Conservation (phyloP, 176 grass and related monocot genomes). For the Ensete glaucum region DNA sequence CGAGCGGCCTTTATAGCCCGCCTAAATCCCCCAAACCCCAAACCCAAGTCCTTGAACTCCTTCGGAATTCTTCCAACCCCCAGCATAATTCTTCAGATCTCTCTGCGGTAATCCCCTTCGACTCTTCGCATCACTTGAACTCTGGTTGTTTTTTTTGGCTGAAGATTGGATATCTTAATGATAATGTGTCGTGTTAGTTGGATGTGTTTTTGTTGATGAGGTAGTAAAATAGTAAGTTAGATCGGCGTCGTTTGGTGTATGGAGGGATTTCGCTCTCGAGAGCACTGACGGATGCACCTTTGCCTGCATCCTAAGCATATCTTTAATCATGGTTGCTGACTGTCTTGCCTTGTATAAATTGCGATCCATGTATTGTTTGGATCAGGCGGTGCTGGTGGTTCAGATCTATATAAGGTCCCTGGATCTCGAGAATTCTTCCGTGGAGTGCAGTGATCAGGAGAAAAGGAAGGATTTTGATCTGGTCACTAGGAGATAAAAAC, state of each 20-base stretch:
- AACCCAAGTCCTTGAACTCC: neutral
- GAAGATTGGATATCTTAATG: no score
- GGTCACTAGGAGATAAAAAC: neutral
- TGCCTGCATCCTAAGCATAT: neutral
- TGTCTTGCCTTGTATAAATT: neutral
- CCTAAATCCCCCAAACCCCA: neutral
- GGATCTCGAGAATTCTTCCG: neutral
- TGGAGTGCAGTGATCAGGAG: neutral
- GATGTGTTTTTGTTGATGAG: neutral
- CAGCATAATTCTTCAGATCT: conserved; percentile 1
- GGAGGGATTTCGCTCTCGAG: neutral
- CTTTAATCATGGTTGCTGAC: neutral
- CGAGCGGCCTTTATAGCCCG: no score
- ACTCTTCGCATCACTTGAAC: no score
- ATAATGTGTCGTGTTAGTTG: no score
- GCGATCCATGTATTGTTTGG: neutral
- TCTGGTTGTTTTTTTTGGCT: no score
- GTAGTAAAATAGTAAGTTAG: neutral
- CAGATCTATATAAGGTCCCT: conserved; percentile 3
- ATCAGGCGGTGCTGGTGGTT: neutral
- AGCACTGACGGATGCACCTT: neutral
- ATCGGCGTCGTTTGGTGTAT: neutral
- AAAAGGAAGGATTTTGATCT: conserved; percentile 1
- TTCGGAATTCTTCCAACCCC: neutral
- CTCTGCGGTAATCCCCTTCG: neutral